Evolutionary conservation across 306 rosid species (phyloP), one percentile per base, ranked within the genome.

Genomic region (Cucurbita pepo): DNA sequence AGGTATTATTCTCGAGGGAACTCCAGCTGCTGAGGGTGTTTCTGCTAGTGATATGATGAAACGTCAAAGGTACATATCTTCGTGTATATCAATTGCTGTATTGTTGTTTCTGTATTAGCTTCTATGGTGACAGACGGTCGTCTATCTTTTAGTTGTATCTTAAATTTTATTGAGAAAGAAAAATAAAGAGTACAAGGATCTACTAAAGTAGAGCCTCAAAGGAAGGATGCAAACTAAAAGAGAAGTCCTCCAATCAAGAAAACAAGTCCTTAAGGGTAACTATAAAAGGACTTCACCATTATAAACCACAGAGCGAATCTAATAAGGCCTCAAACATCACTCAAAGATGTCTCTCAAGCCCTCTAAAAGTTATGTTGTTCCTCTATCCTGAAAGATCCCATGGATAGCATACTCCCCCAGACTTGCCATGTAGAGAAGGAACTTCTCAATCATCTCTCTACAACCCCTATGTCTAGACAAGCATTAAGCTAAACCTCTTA

Each of bases 21-120:
- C 96, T 82, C 86, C 88, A 75, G 99, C 99, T 71, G 96, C 97
- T 60, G 96, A 89, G 82, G 97, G 92, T 78, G 97, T 94, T 84
- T 91, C 96, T 18, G 82, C 89, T 76, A 79, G 80, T 74, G 97
- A 94, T 71, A 87, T 91, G 92, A 76, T 56, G 73, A 94, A 89
- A 85, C 99, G 96, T 38, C 86, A 89, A 79, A 79, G 54, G 99
- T 91, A 81, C 82, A 90, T 85, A 74, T 77, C 80, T 79, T 40
- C 53, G 5, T 11, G 18, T 3, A 34, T 10, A 15, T 15, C 1
- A 3, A 13, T 72, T 40, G 22, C 53, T 15, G 7, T 40, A 30
- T 30, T 22, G 5, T 36, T 25, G 11, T 44, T 56, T 21, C 72
- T 12, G 9, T 67, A 25, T 41, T 56, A 41, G 65, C 55, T 55